Conservation (phyloP, 352 stramenopile genomes). For the Paralagenidium karlingii region DNA sequence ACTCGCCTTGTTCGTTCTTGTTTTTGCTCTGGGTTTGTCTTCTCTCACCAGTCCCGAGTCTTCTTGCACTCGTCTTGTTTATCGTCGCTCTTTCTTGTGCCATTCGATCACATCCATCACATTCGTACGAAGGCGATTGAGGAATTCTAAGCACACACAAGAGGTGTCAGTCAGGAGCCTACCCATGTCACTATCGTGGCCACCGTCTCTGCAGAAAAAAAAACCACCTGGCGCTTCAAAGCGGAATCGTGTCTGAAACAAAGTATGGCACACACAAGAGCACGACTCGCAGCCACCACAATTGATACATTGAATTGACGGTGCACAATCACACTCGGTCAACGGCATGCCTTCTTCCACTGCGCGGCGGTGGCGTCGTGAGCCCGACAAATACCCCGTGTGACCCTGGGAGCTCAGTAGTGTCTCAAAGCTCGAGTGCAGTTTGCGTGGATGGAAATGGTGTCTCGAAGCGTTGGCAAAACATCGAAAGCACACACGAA, state of each 20-base stretch:
- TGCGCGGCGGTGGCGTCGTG: constrained; percentile 30
- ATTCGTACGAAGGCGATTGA: too few relatives aligned
- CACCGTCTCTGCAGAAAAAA: too few relatives aligned
- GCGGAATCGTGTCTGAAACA: constrained; percentile 80
- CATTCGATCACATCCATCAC: too few relatives aligned
- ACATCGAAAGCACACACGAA: constrained; percentile 61
- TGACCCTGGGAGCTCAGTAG: constrained; percentile 62
- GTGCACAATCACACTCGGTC: constrained; percentile 53
- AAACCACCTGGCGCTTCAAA: constrained; percentile 62
- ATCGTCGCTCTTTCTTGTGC: too few relatives aligned
- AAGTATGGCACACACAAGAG: constrained; percentile 70
- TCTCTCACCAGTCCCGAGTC: too few relatives aligned
- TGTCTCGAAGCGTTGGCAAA: constrained; percentile 57
- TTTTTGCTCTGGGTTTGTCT: too few relatives aligned
- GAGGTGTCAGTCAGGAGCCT: too few relatives aligned
- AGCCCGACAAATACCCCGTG: constrained; percentile 45
- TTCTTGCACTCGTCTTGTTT: too few relatives aligned
- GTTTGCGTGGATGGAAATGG: constrained; percentile 26
- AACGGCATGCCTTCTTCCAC: constrained; percentile 47
- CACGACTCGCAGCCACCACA: constrained; percentile 74
- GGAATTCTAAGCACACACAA: too few relatives aligned
- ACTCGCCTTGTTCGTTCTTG: too few relatives aligned
- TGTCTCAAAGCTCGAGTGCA: constrained; percentile 51
- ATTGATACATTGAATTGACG: constrained; percentile 39
- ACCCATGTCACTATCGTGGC: too few relatives aligned